Base-by-base conservation (phyloP, 2,329 filamentous ascomycete species). In the Alternaria dauci region DNA sequence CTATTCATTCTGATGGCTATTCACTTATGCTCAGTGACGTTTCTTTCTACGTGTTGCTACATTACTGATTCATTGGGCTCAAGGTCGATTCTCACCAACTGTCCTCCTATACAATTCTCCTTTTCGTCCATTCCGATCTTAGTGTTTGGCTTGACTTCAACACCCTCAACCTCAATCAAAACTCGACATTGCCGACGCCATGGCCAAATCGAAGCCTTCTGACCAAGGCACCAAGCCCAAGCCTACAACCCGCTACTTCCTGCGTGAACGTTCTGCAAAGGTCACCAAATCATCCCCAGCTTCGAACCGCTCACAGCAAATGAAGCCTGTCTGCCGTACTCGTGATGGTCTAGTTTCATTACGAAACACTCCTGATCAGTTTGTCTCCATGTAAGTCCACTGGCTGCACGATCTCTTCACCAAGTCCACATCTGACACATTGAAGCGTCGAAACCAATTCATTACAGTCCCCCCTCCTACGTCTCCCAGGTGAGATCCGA, bases 101-200 rank as follows among this genome's bases (percentile, higher is more conserved):
- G 43, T 12, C 16, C 5, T 32, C n/a, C n/a, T 14, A 4, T 7
- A 14, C 8, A 47, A 20, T n/a, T 26, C 26, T 26, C 25, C 26
- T 3, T 30, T 14, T 16, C 3, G 4, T 23, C 18, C 14, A 16
- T 30, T 12, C 5, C 18, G 18, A 26, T 47, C 16, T 28, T 4
- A 2, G 1, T 5, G 9, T 32, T 20, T 6, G n/a, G 20, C 43
- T 47, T 30, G n/a, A 47, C 25, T 0, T 46, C 1, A 16, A 3
- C 1, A 3, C 9, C 0, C 1, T 11, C 16, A n/a, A n/a, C 14
- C 16, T 1, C 18, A n/a, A 8, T 20, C 18, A 14, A 26, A 1
- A 47, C 43, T 20, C 28, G 0, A 8, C 2, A 20, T 18, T 18
- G 16, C 43, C 25, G 12, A 25, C 6, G 18, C 16, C 2, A 47